A percentile compares a stretch with the other conserved stretches of the same genome.
Evolutionary conservation across 345 rosid genomes (phyloP).

Genomic region (Adansonia digitata): DNA sequence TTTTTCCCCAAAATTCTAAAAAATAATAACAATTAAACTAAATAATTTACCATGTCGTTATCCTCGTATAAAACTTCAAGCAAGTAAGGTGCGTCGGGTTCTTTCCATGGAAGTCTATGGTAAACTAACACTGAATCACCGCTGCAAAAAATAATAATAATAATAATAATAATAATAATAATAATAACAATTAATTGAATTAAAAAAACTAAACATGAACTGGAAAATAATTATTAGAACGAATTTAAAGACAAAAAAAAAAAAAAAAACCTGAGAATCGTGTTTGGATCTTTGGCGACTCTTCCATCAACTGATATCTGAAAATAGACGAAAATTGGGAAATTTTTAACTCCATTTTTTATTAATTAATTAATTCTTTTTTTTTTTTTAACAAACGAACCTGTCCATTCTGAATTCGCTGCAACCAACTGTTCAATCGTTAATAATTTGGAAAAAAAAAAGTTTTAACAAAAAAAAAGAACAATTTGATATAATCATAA

Average conservation of each 20-base stretch:
- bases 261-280: conserved; percentile 44
- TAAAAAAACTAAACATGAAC: not conserved
- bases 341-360: not conserved
- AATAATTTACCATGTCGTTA: conserved; percentile 51
- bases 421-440: conserved; percentile 63
- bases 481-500: not conserved
- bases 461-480: not conserved
- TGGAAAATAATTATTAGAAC: not conserved
- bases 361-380: not conserved
- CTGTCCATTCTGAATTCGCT: conserved; percentile 81
- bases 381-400: conserved; percentile 23
- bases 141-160: conserved; percentile 37
- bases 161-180: too few relatives aligned
- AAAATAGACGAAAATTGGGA: conserved; percentile 4
- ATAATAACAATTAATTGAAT: too few relatives aligned
- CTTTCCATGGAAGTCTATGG: conserved; percentile 89
- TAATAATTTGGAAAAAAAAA: not conserved
- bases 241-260: not conserved
- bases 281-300: conserved; percentile 50
- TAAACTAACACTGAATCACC: conserved; percentile 58
- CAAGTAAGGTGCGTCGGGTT: conserved; percentile 58
- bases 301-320: conserved; percentile 63
- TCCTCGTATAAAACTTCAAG: conserved; percentile 66
- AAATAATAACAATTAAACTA: not conserved
- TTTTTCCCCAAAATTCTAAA: not conserved